phyloP scores from a whole-genome alignment of 2,329 filamentous ascomycete species.

The Aureobasidium sp. region DNA sequence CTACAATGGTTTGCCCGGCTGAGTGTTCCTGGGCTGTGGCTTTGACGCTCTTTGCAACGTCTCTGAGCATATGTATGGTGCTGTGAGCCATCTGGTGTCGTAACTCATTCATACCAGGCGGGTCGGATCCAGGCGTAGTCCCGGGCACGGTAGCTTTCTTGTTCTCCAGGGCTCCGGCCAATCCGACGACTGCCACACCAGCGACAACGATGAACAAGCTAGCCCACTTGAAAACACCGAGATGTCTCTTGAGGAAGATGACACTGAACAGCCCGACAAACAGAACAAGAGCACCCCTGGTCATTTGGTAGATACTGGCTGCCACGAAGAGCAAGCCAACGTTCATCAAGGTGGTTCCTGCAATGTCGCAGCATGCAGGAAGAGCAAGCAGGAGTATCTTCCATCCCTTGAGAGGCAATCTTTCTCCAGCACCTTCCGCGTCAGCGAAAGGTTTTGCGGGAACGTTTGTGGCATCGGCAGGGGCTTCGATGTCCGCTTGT shows the following conservation, averaged over 20 bases:
- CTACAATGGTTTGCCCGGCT: constrained; percentile 65
- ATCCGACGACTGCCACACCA: constrained; percentile 82
- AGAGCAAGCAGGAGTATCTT: constrained; percentile 70
- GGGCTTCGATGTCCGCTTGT: constrained; percentile 15
- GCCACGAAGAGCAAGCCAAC: constrained; percentile 88
- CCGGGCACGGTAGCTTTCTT: constrained; percentile 38
- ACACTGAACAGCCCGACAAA: constrained; percentile 97
- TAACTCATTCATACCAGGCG: not conserved
- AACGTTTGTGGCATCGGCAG: constrained; percentile 32
- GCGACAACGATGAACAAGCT: constrained; percentile 78
- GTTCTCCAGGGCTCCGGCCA: constrained; percentile 78
- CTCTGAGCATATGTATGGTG: not conserved
- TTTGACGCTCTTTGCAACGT: constrained; percentile 31
- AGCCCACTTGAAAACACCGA: constrained; percentile 87
- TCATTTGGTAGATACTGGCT: constrained; percentile 98
- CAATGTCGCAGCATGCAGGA: constrained; percentile 88
- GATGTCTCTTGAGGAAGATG: constrained; percentile 70
- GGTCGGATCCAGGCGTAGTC: constrained; percentile 22
- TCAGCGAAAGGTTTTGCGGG: constrained; percentile 49
- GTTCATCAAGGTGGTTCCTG: constrained; percentile 96
- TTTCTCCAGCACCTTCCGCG: constrained; percentile 30
- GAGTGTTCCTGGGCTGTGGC: constrained; percentile 43
- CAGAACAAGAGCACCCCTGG: constrained; percentile 82
- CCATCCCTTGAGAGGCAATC: constrained; percentile 57
- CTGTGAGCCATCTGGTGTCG: not conserved